Evolutionary conservation across 139 green algal genomes (phyloP).

Genomic region (Asterochloris erici): DNA sequence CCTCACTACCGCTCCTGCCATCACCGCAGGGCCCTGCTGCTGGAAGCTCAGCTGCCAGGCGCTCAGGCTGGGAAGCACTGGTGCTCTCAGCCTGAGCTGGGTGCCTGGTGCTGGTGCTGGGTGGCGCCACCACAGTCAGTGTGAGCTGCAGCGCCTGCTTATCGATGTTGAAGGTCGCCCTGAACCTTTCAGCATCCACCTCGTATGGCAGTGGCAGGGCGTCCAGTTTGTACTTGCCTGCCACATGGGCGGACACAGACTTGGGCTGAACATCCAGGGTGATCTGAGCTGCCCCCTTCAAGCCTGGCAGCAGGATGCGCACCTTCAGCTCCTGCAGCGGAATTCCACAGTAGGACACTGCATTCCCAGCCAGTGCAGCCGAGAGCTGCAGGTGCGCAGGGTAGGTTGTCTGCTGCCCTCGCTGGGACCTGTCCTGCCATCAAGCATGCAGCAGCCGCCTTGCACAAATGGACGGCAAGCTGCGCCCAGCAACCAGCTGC

Average conservation of each 20-base stretch:
- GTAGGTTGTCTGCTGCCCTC: background rate
- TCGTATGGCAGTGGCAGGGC: slow-evolving; percentile 37
- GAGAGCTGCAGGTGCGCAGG: background rate
- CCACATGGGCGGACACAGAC: slow-evolving; percentile 15
- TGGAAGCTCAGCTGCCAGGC: background rate
- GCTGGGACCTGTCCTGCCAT: background rate
- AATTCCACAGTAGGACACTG: background rate
- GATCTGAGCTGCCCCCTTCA: slow-evolving; percentile 30
- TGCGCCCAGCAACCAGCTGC: too few relatives aligned
- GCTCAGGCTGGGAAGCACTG: background rate
- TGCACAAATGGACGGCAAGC: too few relatives aligned
- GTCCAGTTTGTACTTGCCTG: slow-evolving; percentile 45
- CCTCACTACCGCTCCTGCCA: background rate
- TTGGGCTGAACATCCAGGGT: slow-evolving; percentile 47
- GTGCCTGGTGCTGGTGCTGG: background rate
- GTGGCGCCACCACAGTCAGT: slow-evolving; percentile 40
- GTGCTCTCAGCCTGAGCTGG: background rate
- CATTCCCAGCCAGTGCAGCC: background rate
- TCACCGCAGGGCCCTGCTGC: too few relatives aligned
- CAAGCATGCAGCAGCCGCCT: background rate
- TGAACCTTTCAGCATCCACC: slow-evolving; percentile 39
- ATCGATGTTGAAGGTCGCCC: slow-evolving; percentile 60
- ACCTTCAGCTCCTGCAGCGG: slow-evolving; percentile 47
- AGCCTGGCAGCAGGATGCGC: slow-evolving; percentile 41
- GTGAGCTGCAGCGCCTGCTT: slow-evolving; percentile 44